Evolutionary conservation across 1,284 basidiomycete genomes (phyloP), one percentile per base, ranked within the genome.

Genomic region (Austropuccinia psidii): DNA sequence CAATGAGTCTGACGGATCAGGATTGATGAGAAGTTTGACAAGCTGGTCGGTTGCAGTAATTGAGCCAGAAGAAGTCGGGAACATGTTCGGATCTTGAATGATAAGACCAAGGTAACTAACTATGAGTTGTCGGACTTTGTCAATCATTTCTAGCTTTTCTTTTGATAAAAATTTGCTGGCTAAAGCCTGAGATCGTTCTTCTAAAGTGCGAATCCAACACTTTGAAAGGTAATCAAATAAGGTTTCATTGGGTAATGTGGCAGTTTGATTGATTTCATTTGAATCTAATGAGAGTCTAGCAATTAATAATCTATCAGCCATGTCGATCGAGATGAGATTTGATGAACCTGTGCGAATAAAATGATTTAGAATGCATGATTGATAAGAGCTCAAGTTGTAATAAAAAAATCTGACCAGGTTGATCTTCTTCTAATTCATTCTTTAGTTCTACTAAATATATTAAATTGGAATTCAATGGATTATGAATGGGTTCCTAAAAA

Each of bases 21-120:
- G 60, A 86, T 89, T 24, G 86, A 83, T 24, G 85, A 95, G 83
- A 13, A 97, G 84, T 13, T 89, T 85, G 2, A 84, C 84, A 19
- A 92, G 84, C 15, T 85, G 82, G 11, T 93, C 93, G 67, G 89
- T 81, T 1, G 83, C 83, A 77, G 88, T 88, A 50, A 35, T 52
- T 37, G 47, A 11, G 8, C 89, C 89, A 43, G 37, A 35, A 0
- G 93, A 91, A 78, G 93, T 90, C 58, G 92, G 90, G 77, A 99
- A 98, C 90, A 98, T 94, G 54, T 80, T 80, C 0, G 94, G 91
- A 75, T 94, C 93, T 81, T 95, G 91, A 9, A 98, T 83, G 17
- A 87, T 89, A 74, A 98, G 85, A 8, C 94, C 94, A 15, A 89
- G 86, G 81, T 98, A 98, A 67, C 90, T 93, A 75, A 97, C 87